A percentile compares a stretch with the other conserved stretches of the same genome.
Conservation (phyloP, 225 moss, liverwort and hornwort genomes). For the Neckera pumila region DNA sequence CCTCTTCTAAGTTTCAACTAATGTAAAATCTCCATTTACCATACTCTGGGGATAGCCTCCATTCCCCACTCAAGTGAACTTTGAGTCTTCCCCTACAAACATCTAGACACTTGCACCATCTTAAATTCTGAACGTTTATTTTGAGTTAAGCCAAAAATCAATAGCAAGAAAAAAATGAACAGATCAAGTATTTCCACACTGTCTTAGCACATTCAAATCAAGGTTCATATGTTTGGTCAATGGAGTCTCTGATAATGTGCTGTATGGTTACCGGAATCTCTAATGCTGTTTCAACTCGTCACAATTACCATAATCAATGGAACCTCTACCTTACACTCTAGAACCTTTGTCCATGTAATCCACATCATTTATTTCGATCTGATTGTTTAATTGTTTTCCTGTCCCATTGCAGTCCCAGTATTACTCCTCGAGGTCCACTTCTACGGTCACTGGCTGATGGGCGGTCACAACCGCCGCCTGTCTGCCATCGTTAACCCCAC, state of each 20-base stretch:
- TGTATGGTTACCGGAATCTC: neutral
- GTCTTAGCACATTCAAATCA: neutral
- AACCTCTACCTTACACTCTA: neutral
- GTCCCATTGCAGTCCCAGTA: slow-evolving; percentile 11
- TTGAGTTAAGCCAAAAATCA: neutral
- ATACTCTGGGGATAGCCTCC: neutral
- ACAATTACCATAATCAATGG: neutral
- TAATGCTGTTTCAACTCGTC: neutral
- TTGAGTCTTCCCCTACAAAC: neutral
- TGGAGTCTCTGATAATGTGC: neutral
- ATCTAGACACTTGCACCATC: neutral
- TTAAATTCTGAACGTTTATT: neutral
- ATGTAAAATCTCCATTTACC: neutral
- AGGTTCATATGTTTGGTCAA: neutral
- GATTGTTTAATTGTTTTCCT: neutral
- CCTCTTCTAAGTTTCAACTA: neutral
- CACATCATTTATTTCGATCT: neutral
- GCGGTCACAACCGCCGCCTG: slow-evolving; percentile 22
- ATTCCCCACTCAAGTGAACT: neutral
- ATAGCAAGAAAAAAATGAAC: neutral
- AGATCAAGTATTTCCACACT: neutral
- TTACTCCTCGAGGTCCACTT: slow-evolving; percentile 34
- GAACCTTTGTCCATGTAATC: neutral
- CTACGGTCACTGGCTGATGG: slow-evolving; percentile 52
- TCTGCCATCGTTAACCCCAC: slow-evolving; percentile 35